Base-by-base conservation (phyloP, 2,329 filamentous ascomycete species). In the Metarhizium anisopliae region DNA sequence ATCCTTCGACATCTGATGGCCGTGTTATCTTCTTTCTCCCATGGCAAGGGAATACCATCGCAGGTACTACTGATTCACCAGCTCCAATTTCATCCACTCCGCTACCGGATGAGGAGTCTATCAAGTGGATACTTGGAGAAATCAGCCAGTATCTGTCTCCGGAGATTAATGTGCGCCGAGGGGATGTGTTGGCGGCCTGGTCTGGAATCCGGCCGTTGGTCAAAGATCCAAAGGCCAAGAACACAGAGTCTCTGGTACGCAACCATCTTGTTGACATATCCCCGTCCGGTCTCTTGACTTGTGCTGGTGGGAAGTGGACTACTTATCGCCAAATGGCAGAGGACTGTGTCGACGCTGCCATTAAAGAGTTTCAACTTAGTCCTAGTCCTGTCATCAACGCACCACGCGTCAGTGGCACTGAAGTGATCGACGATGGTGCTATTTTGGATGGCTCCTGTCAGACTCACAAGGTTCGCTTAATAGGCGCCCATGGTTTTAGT, bases 291-390 rank as follows among this genome's bases (percentile, higher is more conserved):
- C 79, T 95, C 20, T 74, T 95, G 61, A 95, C 90, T 38, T 92
- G 89, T 66, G 89, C 89, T 32, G 90, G 90, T 62, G 90, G 90
- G 51, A 95, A 95, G 73, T 95, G 90, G 90, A 95, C 90, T 2
- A 95, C 90, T 1, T 95, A 95, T 73, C 86, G 90, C 56, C 89
- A 95, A 71, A 95, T 95, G 90, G 89, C 90, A 25, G 89, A 95
- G 72, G 89, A 95, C 68, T 88, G 87, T 49, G 89, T 95, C 47
- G 89, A 95, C 65, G 85, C 88, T 65, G 88, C 90, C 10, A 80
- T 94, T 68, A 76, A 80, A 53, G 77, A 82, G 57, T 93, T 90
- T 70, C 73, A 76, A 8, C 79, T 94, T 40, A 69, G 78, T 54
- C 73, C 86, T 3, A 75, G 74, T 51, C 74, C 83, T 16, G 72